phyloP scores from a whole-genome alignment of 2,329 filamentous ascomycete species.

The Trichoderma atrobrunneum region DNA sequence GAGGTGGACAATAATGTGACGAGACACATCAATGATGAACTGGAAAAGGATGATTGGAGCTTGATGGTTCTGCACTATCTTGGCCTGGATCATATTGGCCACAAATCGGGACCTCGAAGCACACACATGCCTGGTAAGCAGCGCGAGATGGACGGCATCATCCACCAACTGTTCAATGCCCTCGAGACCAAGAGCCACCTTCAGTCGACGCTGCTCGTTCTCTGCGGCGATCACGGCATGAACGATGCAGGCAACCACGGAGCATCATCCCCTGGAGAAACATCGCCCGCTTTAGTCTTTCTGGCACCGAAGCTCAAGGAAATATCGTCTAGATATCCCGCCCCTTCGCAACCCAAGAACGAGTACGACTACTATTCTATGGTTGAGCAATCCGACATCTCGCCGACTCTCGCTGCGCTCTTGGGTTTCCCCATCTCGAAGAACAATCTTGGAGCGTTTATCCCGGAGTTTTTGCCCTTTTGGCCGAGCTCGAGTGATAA shows the following conservation, averaged over 20 bases:
- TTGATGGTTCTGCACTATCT: constrained; percentile 94
- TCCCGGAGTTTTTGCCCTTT: constrained; percentile 72
- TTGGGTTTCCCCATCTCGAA: constrained; percentile 83
- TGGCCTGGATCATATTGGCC: constrained; percentile 93
- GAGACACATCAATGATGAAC: constrained; percentile 75
- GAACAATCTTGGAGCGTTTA: constrained; percentile 87
- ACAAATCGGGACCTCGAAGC: constrained; percentile 87
- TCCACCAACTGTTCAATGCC: constrained; percentile 70
- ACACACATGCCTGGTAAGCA: constrained; percentile 93
- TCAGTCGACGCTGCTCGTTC: constrained; percentile 72
- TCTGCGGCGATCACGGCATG: constrained; percentile 98
- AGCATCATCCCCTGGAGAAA: constrained; percentile 89
- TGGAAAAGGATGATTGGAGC: constrained; percentile 79
- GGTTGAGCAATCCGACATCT: constrained; percentile 93
- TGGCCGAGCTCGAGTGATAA: constrained; percentile 60
- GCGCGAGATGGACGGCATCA: constrained; percentile 84
- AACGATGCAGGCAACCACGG: constrained; percentile 97
- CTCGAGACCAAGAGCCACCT: constrained; percentile 71
- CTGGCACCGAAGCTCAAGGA: constrained; percentile 76
- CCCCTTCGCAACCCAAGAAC: constrained; percentile 58
- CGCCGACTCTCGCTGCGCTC: constrained; percentile 81
- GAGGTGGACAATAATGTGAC: constrained; percentile 98
- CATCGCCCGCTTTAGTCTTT: constrained; percentile 88
- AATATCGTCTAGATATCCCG: constrained; percentile 43
- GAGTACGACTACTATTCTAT: constrained; percentile 81